phyloP scores from a whole-genome alignment of 2,329 filamentous ascomycete species.

The Verticillium isaacii region DNA sequence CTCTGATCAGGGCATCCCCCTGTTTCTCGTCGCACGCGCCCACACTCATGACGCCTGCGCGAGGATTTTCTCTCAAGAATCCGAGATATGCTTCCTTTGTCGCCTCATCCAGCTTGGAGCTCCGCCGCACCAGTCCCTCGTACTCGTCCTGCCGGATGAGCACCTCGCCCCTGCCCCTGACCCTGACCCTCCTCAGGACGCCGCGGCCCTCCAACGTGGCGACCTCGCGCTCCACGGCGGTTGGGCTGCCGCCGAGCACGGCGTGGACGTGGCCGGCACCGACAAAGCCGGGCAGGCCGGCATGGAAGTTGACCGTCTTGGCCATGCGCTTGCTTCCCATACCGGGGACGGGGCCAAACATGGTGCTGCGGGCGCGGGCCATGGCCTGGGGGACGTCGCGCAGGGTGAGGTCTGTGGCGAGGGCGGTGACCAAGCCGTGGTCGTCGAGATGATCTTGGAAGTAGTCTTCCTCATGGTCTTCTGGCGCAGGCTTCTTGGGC shows the following conservation, averaged over 20 bases:
- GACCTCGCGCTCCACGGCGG: conserved; percentile 62
- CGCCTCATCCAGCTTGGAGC: conserved; percentile 23
- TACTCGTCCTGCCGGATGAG: conserved; percentile 56
- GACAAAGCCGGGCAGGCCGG: conserved; percentile 56
- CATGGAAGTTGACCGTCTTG: conserved; percentile 58
- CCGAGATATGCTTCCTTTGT: conserved; percentile 46
- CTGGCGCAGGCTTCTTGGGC: conserved; percentile 6
- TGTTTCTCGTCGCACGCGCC: conserved; percentile 24
- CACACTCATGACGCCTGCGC: conserved; percentile 8
- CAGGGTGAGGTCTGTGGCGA: conserved; percentile 52
- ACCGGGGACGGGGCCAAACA: conserved; percentile 64
- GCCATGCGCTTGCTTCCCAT: conserved; percentile 61
- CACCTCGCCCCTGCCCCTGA: conserved; percentile 62
- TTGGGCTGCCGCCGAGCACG: conserved; percentile 53
- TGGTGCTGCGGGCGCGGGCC: conserved; percentile 52
- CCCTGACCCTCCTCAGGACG: conserved; percentile 54
- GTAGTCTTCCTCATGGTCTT: conserved; percentile 18
- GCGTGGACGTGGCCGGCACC: conserved; percentile 63
- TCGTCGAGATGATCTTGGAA: conserved; percentile 53
- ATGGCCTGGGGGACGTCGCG: conserved; percentile 62
- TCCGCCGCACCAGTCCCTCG: conserved; percentile 37
- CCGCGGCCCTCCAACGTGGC: conserved; percentile 55
- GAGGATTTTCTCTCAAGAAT: conserved; percentile 47
- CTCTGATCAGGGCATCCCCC: conserved; percentile 54
- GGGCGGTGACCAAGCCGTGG: conserved; percentile 47